Conservation (phyloP, 495 filamentous ascomycete species). For the Aspergillus steynii region DNA sequence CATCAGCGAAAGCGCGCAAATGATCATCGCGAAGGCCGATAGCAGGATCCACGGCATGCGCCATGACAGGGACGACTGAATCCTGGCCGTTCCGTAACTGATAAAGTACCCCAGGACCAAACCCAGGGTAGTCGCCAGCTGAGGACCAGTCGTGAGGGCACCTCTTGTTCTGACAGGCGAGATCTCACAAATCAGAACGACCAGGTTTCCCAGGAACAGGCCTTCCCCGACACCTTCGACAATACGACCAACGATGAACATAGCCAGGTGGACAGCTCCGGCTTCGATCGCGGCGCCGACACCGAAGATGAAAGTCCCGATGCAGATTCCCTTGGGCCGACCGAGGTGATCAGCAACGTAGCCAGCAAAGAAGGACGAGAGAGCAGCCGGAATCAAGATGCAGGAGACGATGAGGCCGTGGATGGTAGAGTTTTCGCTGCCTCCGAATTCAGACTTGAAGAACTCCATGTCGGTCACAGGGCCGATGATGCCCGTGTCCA, state of each 20-base stretch:
- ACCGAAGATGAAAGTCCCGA: conserved; percentile 53
- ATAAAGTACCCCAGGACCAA: conserved; percentile 56
- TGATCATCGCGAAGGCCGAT: conserved; percentile 35
- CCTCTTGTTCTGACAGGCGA: conserved; percentile 52
- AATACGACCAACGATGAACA: conserved; percentile 55
- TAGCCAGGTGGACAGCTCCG: conserved; percentile 41
- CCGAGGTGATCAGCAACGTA: conserved; percentile 58
- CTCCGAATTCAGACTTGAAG: conserved; percentile 43
- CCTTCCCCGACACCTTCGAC: conserved; percentile 59
- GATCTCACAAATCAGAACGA: conserved; percentile 54
- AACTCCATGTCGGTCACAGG: conserved; percentile 58
- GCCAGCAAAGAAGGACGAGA: conserved; percentile 60
- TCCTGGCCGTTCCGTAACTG: conserved; percentile 53
- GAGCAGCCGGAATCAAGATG: conserved; percentile 60
- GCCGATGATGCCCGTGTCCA: conserved; percentile 64
- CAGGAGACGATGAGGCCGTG: conserved; percentile 61
- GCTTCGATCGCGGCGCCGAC: conserved; percentile 54
- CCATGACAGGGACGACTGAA: conserved; percentile 55
- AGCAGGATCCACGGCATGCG: conserved; percentile 51
- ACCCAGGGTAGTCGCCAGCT: conserved; percentile 50
- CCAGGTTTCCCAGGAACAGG: conserved; percentile 53
- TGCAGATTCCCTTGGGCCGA: conserved; percentile 46
- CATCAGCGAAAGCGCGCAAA: conserved; percentile 32
- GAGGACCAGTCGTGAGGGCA: conserved; percentile 50
- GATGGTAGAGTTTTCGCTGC: conserved; percentile 50